Evolutionary conservation across 805 yeast species (phyloP), one percentile per base, ranked within the genome.

Genomic region (Vanderwaltozyma tropicalis): DNA sequence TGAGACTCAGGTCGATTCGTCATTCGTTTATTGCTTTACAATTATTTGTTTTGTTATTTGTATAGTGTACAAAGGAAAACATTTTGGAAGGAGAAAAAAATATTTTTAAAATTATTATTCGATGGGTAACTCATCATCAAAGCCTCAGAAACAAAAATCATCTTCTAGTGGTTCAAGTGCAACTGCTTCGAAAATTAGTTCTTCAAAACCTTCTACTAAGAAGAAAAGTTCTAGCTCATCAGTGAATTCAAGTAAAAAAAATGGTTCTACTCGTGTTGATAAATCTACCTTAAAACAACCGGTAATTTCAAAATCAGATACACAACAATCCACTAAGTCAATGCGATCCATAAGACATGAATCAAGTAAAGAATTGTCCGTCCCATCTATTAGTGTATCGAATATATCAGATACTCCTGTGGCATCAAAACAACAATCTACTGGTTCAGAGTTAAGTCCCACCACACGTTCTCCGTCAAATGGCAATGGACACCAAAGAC

Each of bases 351-450:
- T 38, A 17, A 39, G 40, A 32, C 59, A 55, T 25, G 46, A 50
- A 10, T 59, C 74, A 38, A 27, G 22, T 19, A 18, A 18, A 29
- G 14, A 29, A 3, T 17, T n/a, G 14, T 27, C 17, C 12, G 13
- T 33, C 10, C 30, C 82, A 83, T 11, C 74, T 78, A 19, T 74
- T 80, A 33, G 76, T 79, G 85, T 64, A 69, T 28, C 76, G 72
- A 41, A 63, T 75, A 38, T 80, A 72, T 47, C 87, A 87, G 17
- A 78, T 72, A 48, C 76, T 75, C 40, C 86, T 87, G 2, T 80
- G 81, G 41, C 64, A 80, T 45, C 65, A 77, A 42, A 72, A 66
- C 31, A 38, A 40, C 21, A 34, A 14, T 28, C 37, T 3, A 29
- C 34, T 11, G 28, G 32, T n/a, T 22, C 32, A 25, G 16, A 28